These are phyloP conservation scores for Turritis glabra DNA, from an alignment of 345 rosid species.

Conservation along the genomic window DNA sequence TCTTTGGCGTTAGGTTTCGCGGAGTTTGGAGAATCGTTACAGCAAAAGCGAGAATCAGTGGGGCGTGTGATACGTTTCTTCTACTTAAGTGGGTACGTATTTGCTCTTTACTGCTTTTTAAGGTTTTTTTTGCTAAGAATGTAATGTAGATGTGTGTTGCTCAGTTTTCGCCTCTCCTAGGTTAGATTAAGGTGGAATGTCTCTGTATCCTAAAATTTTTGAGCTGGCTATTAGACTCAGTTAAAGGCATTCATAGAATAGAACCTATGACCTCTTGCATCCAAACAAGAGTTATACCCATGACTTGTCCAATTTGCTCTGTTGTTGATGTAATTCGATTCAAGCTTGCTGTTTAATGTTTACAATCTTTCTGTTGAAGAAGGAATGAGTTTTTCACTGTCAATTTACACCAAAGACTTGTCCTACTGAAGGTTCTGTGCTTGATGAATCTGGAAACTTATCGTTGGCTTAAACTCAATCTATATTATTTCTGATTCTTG, in stretches of 20 bases:
- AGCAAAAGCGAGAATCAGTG: conserved; percentile 5
- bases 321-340: background rate
- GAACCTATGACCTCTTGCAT: background rate
- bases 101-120: background rate
- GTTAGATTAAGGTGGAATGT: background rate
- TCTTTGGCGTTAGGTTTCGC: background rate
- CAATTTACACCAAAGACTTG: background rate
- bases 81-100: conserved; percentile 3
- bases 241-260: background rate
- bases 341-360: background rate
- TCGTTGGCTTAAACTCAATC: background rate
- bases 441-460: background rate
- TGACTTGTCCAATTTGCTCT: background rate
- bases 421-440: background rate
- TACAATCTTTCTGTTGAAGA: background rate
- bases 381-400: background rate
- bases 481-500: background rate
- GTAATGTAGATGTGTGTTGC: background rate
- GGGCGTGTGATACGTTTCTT: background rate
- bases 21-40: background rate
- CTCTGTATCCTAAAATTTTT: background rate
- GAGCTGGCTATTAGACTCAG: background rate
- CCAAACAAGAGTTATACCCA: background rate
- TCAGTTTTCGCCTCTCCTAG: background rate
- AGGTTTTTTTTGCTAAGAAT: background rate